Base-by-base conservation (phyloP, 2,329 filamentous ascomycete genomes). In the Diaporthe vaccinii region DNA sequence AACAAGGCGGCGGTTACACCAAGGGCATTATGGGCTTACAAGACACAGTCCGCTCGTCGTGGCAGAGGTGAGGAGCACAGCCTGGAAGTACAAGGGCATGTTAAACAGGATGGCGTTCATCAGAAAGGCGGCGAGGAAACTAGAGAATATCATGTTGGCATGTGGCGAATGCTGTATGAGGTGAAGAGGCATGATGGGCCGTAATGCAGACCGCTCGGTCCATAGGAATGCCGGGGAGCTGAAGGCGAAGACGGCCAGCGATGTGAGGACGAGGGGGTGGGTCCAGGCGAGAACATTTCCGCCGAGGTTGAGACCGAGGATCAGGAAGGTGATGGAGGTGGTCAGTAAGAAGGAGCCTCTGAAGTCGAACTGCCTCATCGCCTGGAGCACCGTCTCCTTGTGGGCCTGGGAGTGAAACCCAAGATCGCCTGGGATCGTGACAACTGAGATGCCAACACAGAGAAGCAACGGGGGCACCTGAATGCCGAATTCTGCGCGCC, bases 61-160 rank as follows among this genome's bases (percentile, higher is more conserved):
- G 22, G 94, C 92, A 8, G 88, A 89, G 75, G 92, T 91, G 70
- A 93, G 87, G 65, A 94, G 91, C 36, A 95, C 93, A 51, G 92
- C 93, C 81, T 95, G 93, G 84, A 94, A 95, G 85, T 93, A 96
- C 10, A 96, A 86, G 0, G 94, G 94, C 86, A 89, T 87, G 81
- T 92, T 92, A 80, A 92, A 92, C 28, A 90, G 79, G 62, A 92
- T 86, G 12, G 90, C 87, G 78, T 91, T 91, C 68, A 86, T 80
- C 15, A 92, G 80, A 53, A 91, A 80, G 2, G 88, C 86, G 20
- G 84, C 87, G 58, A 91, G 80, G 78, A 86, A 85, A 79, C 92
- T 92, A 74, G 86, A 82, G 73, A 91, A 86, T 74, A 92, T 89
- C 44, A 93, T 82, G 78, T 91, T 90, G 22, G 86, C 87, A n/a